These are phyloP conservation scores for Phaeotremella skinneri DNA, from an alignment of 768 basidiomycete genomes.

Conservation along the genomic window DNA sequence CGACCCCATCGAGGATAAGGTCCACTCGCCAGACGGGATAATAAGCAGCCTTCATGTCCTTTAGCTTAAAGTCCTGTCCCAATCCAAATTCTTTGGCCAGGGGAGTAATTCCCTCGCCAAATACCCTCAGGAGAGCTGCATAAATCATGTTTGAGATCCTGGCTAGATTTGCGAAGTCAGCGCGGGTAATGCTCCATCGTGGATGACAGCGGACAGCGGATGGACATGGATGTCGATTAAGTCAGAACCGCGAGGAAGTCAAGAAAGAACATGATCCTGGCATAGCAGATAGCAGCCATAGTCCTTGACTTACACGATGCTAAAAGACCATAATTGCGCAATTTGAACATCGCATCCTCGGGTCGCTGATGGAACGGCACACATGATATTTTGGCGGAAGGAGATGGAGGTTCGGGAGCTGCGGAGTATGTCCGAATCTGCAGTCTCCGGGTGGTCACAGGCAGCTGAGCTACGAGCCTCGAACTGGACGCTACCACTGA, in stretches of 20 bases:
- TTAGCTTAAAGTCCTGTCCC: conserved; percentile 32
- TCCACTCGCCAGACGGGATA: conserved; percentile 48
- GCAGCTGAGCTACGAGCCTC: no score
- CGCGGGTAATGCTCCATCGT: neutral
- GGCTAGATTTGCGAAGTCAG: neutral
- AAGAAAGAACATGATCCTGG: no score
- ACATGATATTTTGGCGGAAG: conserved; percentile 37
- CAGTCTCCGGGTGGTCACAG: no score
- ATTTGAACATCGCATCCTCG: conserved; percentile 22
- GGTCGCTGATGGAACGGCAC: conserved; percentile 39
- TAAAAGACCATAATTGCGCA: conserved; percentile 32
- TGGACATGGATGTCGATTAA: neutral
- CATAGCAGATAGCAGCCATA: no score
- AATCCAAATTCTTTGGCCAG: conserved; percentile 41
- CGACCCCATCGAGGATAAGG: conserved; percentile 24
- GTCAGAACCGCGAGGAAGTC: neutral
- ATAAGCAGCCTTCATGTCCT: conserved; percentile 43
- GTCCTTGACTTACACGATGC: conserved; percentile 25
- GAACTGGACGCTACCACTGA: no score
- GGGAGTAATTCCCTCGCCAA: conserved; percentile 24
- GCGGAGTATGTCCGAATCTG: conserved; percentile 1
- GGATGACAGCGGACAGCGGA: neutral
- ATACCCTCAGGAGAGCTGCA: conserved; percentile 31
- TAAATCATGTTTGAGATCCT: conserved; percentile 32
- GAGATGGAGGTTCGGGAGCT: conserved; percentile 17